Percentiles rank a stretch among this genome's conserved stretches.
phyloP scores from a whole-genome alignment of 2,329 filamentous ascomycete species.

The Sarocladium kiliense region DNA sequence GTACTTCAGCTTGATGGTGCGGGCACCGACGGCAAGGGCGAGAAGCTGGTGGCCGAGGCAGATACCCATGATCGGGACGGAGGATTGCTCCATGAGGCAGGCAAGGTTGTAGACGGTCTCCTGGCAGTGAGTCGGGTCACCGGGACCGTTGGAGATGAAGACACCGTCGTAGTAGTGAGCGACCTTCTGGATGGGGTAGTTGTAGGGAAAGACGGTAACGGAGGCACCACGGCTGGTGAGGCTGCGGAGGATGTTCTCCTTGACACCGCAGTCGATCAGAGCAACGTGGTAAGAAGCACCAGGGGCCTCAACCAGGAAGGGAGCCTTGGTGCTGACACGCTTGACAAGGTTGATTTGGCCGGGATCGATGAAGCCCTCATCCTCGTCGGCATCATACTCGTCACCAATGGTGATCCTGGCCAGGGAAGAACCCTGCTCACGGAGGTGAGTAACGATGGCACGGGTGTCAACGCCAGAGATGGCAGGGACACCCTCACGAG shows the following conservation, averaged over 20 bases:
- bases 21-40: slow-evolving; percentile 80
- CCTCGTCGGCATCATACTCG: slow-evolving; percentile 97
- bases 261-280: slow-evolving; percentile 95
- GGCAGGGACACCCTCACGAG: slow-evolving; percentile 89
- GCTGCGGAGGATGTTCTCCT: slow-evolving; percentile 98
- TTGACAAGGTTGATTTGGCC: slow-evolving; percentile 95
- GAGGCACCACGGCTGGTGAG: slow-evolving; percentile 87
- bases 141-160: slow-evolving; percentile 98
- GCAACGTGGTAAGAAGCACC: slow-evolving; percentile 85
- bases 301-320: slow-evolving; percentile 86
- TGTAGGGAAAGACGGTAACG: slow-evolving; percentile 90
- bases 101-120: slow-evolving; percentile 89
- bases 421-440: slow-evolving; percentile 94
- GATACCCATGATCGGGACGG: slow-evolving; percentile 94
- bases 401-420: slow-evolving; percentile 93
- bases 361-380: slow-evolving; percentile 92
- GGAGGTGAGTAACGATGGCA: slow-evolving; percentile 90
- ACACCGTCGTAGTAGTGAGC: slow-evolving; percentile 96
- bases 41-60: slow-evolving; percentile 96
- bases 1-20: slow-evolving; percentile 97
- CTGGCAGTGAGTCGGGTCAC: slow-evolving; percentile 95
- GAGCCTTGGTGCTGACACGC: slow-evolving; percentile 95
- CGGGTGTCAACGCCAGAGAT: slow-evolving; percentile 97
- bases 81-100: slow-evolving; percentile 85
- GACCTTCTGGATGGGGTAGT: slow-evolving; percentile 98